phyloP scores from a whole-genome alignment of 2,329 filamentous ascomycete species.

The Alternaria viburni region DNA sequence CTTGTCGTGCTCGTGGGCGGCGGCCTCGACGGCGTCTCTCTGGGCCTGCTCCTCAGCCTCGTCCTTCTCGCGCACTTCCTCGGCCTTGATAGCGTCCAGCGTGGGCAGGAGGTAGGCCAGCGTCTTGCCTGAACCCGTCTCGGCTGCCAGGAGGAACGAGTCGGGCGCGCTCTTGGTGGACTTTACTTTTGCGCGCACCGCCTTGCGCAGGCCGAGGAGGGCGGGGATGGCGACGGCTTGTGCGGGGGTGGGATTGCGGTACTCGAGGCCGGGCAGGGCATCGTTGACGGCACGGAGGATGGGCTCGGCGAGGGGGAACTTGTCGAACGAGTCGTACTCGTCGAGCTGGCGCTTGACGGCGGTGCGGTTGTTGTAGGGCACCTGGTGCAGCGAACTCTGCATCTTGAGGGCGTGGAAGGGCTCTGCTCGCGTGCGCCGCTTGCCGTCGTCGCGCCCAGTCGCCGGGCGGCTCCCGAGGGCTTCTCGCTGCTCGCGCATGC shows the following conservation, averaged over 20 bases:
- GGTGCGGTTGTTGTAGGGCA: slow-evolving; percentile 75
- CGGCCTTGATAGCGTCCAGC: slow-evolving; percentile 82
- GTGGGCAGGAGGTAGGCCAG: slow-evolving; percentile 87
- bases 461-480: slow-evolving; percentile 11
- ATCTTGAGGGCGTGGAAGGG: slow-evolving; percentile 88
- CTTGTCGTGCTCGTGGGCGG: slow-evolving; percentile 32
- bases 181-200: slow-evolving; percentile 34
- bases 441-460: slow-evolving; percentile 28
- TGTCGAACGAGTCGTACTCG: slow-evolving; percentile 77
- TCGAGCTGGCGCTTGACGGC: slow-evolving; percentile 66
- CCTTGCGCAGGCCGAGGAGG: slow-evolving; percentile 66
- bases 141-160: slow-evolving; percentile 84
- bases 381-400: slow-evolving; percentile 77
- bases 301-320: slow-evolving; percentile 75
- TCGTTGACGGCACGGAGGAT: slow-evolving; percentile 78
- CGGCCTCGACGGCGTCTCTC: slow-evolving; percentile 60
- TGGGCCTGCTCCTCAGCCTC: slow-evolving; percentile 55
- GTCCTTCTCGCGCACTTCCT: slow-evolving; percentile 61
- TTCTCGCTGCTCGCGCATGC: slow-evolving; percentile 18
- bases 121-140: slow-evolving; percentile 97
- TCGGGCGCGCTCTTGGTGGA: slow-evolving; percentile 54
- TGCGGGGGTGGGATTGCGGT: slow-evolving; percentile 83
- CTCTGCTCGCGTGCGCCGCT: slow-evolving; percentile 49
- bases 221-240: slow-evolving; percentile 88
- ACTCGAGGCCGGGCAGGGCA: slow-evolving; percentile 74